Base-by-base conservation (phyloP, 2,329 filamentous ascomycete genomes). In the Fusarium clavum region DNA sequence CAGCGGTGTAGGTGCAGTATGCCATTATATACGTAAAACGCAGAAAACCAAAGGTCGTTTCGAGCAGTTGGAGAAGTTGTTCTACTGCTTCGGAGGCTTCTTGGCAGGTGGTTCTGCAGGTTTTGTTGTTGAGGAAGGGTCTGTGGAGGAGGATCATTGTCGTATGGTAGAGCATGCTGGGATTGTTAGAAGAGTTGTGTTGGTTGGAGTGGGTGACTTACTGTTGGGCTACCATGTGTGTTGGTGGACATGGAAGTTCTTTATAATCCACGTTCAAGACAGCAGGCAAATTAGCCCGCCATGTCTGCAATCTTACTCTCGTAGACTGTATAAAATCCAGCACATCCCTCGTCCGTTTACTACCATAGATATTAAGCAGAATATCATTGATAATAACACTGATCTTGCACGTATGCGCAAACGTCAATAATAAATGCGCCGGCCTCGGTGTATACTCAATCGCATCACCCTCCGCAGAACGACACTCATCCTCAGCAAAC, bases 161-260 rank as follows among this genome's bases (percentile, higher is more conserved):
- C 0, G 56, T 59, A 5, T 59, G 49, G 6, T 59, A 56, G 0
- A 59, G 5, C 56, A 59, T 55, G 10, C 56, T 58, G 1, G 13
- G 0, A 0, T 12, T 12, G 6, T 38, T 12, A 38, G 16, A 34
- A 18, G 0, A 5, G 32, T 18, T 0, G 8, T 18, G 1, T n/a
- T n/a, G n/a, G n/a, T n/a, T n/a, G n/a, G n/a, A n/a, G n/a, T 8
- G 11, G 12, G 9, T 32, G 18, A 18, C 56, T 56, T 16, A 58
- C 56, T 59, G 56, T 6, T 59, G 56, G 1, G 56, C 56, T 9
- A 59, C 56, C 1, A 59, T 44, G 8, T 59, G 56, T 24, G 56
- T 59, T 30, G 56, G 56, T 1, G 49, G 56, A 4, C 56, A 59
- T 4, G 5, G 29, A 1, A 16, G 6, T 0, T 16, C 3, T 6